These are phyloP conservation scores for Apiospora sp. DNA, from an alignment of 2,329 filamentous ascomycete species.

Conservation along the genomic window DNA sequence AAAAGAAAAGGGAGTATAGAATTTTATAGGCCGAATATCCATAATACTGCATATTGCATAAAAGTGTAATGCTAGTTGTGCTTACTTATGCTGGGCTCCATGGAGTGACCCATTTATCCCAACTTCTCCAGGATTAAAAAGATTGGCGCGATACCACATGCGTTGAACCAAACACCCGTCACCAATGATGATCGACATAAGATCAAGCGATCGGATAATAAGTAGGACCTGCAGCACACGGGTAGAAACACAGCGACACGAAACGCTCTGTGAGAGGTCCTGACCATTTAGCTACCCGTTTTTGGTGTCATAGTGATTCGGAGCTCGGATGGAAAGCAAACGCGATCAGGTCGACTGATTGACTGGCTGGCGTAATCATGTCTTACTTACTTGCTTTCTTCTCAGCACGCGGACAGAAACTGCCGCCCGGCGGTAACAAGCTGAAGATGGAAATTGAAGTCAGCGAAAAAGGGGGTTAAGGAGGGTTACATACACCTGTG, in stretches of 20 bases:
- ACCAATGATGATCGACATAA: not conserved
- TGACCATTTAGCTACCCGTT: not conserved
- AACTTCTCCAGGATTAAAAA: not conserved
- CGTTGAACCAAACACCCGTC: constrained; percentile 2
- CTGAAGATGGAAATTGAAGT: not conserved
- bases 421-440: not conserved
- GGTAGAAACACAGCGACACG: not conserved
- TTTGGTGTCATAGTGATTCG: not conserved
- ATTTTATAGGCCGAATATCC: not conserved
- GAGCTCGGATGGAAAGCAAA: constrained; percentile 8
- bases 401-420: not conserved
- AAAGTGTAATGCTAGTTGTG: not conserved
- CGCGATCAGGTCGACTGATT: not conserved
- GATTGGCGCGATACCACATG: not conserved
- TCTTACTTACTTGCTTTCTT: not conserved
- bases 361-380: constrained; percentile 1
- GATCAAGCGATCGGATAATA: constrained; percentile 20
- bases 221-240: not conserved
- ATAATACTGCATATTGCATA: not conserved
- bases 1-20: not conserved
- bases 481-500: not conserved
- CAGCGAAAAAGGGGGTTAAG: not conserved
- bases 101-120: not conserved
- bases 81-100: not conserved
- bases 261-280: constrained; percentile 12